Evolutionary conservation across 2,329 filamentous ascomycete species (phyloP).

Genomic region (Ophiostoma ulmi): DNA sequence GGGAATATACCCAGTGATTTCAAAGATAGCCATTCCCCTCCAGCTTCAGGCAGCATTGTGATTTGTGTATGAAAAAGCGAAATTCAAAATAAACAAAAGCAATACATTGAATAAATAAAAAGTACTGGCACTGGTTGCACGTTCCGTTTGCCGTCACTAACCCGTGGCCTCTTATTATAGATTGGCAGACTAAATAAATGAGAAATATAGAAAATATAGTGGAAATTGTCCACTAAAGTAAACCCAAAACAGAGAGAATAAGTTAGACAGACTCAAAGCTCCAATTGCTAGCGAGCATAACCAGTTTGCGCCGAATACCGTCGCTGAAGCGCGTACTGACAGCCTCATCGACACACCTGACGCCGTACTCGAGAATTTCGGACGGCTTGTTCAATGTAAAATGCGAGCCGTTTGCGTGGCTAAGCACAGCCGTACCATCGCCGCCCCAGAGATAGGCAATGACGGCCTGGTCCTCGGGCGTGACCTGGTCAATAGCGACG

Average conservation of each 20-base stretch:
- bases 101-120: not conserved
- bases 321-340: constrained; percentile 42
- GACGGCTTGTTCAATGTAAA: constrained; percentile 38
- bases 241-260: not conserved
- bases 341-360: constrained; percentile 39
- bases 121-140: not conserved
- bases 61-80: not conserved
- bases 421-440: constrained; percentile 38
- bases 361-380: constrained; percentile 40
- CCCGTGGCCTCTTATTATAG: not conserved
- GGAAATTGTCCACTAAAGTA: not conserved
- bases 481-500: constrained; percentile 40
- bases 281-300: constrained; percentile 39
- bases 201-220: not conserved
- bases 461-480: constrained; percentile 37
- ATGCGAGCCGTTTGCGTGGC: constrained; percentile 33
- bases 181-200: not conserved
- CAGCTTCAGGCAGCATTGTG: not conserved
- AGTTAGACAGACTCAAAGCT: constrained; percentile 18
- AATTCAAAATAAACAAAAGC: not conserved
- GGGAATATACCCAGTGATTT: not conserved
- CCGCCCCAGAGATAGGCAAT: constrained; percentile 39
- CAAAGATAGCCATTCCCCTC: not conserved
- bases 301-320: constrained; percentile 44
- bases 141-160: not conserved